Percentiles rank a stretch among this genome's conserved stretches.
These are phyloP conservation scores for Globisporangium uncinulatum DNA, from an alignment of 352 stramenopile genomes.

Conservation along the genomic window DNA sequence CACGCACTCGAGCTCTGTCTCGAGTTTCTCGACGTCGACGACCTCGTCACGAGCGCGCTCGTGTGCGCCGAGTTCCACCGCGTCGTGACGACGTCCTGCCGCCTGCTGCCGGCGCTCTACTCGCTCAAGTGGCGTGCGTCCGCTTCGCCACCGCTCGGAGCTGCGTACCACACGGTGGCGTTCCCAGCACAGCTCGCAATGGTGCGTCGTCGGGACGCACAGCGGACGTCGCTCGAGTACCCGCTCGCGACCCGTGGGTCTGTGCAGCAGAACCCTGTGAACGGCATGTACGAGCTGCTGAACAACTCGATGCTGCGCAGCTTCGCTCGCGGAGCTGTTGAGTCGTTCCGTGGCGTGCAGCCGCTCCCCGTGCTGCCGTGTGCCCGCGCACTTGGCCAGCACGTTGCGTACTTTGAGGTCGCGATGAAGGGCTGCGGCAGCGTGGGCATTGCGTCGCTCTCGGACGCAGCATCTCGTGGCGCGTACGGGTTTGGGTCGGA, in stretches of 20 bases:
- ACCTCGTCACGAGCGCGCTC: conserved; percentile 32
- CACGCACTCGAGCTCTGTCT: conserved; percentile 67
- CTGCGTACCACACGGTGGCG: conserved; percentile 28
- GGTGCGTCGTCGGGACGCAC: conserved; percentile 23
- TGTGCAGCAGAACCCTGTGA: conserved; percentile 16
- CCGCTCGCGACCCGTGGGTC: conserved; percentile 57
- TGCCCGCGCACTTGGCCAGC: conserved; percentile 39
- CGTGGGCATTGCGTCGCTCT: conserved; percentile 68
- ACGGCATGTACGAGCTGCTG: conserved; percentile 43
- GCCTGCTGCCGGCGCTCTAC: conserved; percentile 54
- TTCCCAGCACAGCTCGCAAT: conserved; percentile 47
- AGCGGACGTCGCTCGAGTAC: conserved; percentile 19
- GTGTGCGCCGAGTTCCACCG: conserved; percentile 60
- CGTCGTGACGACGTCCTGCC: conserved; percentile 32
- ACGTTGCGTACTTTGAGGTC: conserved; percentile 78
- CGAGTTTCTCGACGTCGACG: conserved; percentile 56
- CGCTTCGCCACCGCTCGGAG: conserved; percentile 17
- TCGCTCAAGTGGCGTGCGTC: conserved; percentile 44
- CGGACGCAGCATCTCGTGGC: conserved; percentile 36
- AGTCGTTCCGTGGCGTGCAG: conserved; percentile 59
- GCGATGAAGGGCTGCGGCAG: conserved; percentile 65
- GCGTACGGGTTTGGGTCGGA: conserved; percentile 79
- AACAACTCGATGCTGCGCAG: conserved; percentile 86
- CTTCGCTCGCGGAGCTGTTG: conserved; percentile 58
- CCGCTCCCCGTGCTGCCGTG: conserved; percentile 51